phyloP scores from a whole-genome alignment of 1,284 basidiomycete genomes.

The Xerocomus nothofagi region DNA sequence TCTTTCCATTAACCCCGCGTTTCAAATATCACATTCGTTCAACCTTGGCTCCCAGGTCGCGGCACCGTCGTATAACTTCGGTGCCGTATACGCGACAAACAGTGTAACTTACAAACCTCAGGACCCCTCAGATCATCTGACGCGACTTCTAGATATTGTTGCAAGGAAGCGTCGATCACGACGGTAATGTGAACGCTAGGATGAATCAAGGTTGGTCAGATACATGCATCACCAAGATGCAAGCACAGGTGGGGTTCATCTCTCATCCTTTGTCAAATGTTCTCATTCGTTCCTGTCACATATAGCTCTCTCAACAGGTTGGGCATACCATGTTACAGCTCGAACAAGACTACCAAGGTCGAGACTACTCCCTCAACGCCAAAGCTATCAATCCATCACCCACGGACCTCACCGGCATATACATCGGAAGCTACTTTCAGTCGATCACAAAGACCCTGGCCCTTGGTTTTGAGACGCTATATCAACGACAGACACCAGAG shows the following conservation, averaged over 20 bases:
- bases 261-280: conserved; percentile 7
- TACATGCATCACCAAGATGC: conserved; percentile 82
- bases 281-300: conserved; percentile 10
- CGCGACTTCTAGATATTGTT: conserved; percentile 69
- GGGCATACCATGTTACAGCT: conserved; percentile 90
- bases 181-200: conserved; percentile 87
- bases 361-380: conserved; percentile 85
- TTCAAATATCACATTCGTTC: conserved; percentile 98
- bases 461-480: conserved; percentile 87
- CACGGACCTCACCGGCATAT: conserved; percentile 89
- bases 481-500: conserved; percentile 77
- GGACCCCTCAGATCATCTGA: conserved; percentile 14
- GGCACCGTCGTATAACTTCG: conserved; percentile 89
- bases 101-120: conserved; percentile 43
- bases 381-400: conserved; percentile 95
- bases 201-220: conserved; percentile 89
- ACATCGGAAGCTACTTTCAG: conserved; percentile 92
- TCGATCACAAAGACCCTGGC: conserved; percentile 93
- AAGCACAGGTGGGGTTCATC: conserved; percentile 72
- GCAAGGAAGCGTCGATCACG: conserved; percentile 93
- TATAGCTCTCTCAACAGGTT: conserved; percentile 61
- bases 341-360: conserved; percentile 93
- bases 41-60: conserved; percentile 77
- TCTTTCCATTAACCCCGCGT: conserved; percentile 90
- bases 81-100: conserved; percentile 88